Evolutionary conservation across 768 basidiomycete genomes (phyloP).

Genomic region (Leccinum barrowsii): DNA sequence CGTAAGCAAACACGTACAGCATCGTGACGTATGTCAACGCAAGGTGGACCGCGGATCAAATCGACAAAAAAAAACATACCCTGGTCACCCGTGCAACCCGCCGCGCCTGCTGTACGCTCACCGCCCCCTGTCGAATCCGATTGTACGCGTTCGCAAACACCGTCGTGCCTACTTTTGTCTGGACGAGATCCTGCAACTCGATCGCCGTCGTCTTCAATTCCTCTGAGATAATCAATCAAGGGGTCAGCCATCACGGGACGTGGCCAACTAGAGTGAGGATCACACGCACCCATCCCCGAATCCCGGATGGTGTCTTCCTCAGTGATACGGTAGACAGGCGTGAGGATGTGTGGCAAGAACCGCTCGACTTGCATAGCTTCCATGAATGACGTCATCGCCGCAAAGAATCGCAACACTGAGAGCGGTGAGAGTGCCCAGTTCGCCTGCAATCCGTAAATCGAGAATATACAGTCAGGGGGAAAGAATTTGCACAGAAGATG

Average conservation of each 20-base stretch:
- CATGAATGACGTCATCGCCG: slow-evolving; percentile 81
- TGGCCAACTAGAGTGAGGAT: not conserved
- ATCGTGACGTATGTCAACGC: not conserved
- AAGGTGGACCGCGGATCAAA: not conserved
- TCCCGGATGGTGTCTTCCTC: slow-evolving; percentile 87
- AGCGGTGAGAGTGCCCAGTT: slow-evolving; percentile 84
- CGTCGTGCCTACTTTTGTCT: slow-evolving; percentile 82
- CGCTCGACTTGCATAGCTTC: slow-evolving; percentile 51
- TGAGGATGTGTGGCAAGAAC: slow-evolving; percentile 81
- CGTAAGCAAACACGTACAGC: not conserved
- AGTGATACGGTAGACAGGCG: slow-evolving; percentile 80
- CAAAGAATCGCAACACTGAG: slow-evolving; percentile 87
- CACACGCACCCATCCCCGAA: slow-evolving; percentile 63
- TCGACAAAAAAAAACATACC: slow-evolving; percentile 29
- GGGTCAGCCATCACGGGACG: not conserved
- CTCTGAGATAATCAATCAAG: slow-evolving; percentile 44
- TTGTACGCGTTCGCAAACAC: slow-evolving; percentile 79
- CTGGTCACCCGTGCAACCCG: slow-evolving; percentile 54
- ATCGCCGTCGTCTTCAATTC: slow-evolving; percentile 77
- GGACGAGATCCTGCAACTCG: slow-evolving; percentile 86
- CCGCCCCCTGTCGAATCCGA: slow-evolving; percentile 67
- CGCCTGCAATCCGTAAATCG: slow-evolving; percentile 38
- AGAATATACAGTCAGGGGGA: not conserved
- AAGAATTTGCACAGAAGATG: not conserved
- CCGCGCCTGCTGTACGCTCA: slow-evolving; percentile 67